Conservation (phyloP, 352 stramenopile species). For the Globisporangium viniferum region DNA sequence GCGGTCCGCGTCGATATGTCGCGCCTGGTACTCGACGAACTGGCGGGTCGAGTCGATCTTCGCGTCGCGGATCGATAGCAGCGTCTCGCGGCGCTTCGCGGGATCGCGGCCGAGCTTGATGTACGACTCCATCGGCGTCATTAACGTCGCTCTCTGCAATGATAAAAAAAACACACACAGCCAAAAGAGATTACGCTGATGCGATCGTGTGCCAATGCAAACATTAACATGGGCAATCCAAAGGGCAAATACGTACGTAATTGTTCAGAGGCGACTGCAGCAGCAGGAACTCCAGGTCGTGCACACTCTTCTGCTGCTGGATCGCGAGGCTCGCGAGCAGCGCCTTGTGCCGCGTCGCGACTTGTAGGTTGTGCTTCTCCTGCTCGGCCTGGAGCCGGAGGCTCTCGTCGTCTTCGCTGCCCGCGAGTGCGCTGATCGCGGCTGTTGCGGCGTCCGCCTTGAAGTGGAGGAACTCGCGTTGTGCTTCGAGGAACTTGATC, state of each 20-base stretch:
- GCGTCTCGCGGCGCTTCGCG: conserved; percentile 29
- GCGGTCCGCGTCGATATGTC: conserved; percentile 44
- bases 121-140: conserved; percentile 68
- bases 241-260: conserved; percentile 37
- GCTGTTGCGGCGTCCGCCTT: conserved; percentile 24
- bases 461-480: conserved; percentile 45
- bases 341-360: conserved; percentile 22
- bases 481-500: conserved; percentile 53
- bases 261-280: conserved; percentile 45
- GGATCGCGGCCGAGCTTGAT: conserved; percentile 49
- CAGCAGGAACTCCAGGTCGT: conserved; percentile 37
- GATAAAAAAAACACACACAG: neutral
- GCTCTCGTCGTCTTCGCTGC: conserved; percentile 6
- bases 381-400: conserved; percentile 17
- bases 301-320: conserved; percentile 43
- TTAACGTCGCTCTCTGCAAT: conserved; percentile 49
- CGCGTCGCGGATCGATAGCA: conserved; percentile 45
- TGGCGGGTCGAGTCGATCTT: conserved; percentile 40
- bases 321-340: conserved; percentile 33
- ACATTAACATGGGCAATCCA: too few species aligned
- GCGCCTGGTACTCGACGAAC: conserved; percentile 48
- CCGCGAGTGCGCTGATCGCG: neutral
- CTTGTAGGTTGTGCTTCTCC: conserved; percentile 28
- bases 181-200: neutral
- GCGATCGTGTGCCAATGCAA: neutral